These are phyloP conservation scores for Adansonia madagascariensis DNA, from an alignment of 441 rosid genomes.

Conservation along the genomic window DNA sequence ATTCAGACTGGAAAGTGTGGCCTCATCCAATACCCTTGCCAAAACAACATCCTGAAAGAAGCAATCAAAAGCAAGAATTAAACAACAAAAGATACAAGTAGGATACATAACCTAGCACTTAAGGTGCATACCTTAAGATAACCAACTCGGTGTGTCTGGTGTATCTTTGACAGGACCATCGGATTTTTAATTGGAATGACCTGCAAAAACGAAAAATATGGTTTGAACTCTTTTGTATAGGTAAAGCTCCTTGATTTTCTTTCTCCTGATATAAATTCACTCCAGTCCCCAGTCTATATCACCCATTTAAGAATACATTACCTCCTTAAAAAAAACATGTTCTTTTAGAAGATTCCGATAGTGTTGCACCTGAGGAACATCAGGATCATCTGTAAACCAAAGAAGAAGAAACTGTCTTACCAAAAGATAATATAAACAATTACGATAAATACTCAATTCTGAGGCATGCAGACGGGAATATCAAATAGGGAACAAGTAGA, in stretches of 20 bases:
- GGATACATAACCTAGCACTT: conserved; percentile 17
- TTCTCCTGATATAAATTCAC: conserved; percentile 15
- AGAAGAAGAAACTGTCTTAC: conserved; percentile 19
- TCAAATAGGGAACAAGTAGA: background rate
- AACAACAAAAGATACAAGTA: conserved; percentile 18
- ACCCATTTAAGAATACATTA: conserved; percentile 39
- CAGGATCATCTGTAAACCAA: conserved; percentile 82
- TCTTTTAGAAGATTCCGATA: conserved; percentile 88
- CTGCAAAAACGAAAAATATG: conserved; percentile 42
- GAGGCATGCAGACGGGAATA: background rate
- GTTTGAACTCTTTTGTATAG: conserved; percentile 1
- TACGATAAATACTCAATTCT: background rate
- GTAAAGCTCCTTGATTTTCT: background rate
- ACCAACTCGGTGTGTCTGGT: conserved; percentile 96
- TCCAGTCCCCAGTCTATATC: conserved; percentile 16
- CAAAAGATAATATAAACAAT: background rate
- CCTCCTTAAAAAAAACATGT: conserved; percentile 97
- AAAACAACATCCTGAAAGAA: conserved; percentile 89
- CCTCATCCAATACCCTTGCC: conserved; percentile 94
- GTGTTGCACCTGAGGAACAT: conserved; percentile 72
- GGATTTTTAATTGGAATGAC: conserved; percentile 91
- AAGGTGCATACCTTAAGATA: conserved; percentile 77
- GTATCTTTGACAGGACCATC: conserved; percentile 88
- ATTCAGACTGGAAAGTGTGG: conserved; percentile 81
- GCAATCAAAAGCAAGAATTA: conserved; percentile 38